phyloP scores from a whole-genome alignment of 78 protist species.

The Ministeria vibrans region DNA sequence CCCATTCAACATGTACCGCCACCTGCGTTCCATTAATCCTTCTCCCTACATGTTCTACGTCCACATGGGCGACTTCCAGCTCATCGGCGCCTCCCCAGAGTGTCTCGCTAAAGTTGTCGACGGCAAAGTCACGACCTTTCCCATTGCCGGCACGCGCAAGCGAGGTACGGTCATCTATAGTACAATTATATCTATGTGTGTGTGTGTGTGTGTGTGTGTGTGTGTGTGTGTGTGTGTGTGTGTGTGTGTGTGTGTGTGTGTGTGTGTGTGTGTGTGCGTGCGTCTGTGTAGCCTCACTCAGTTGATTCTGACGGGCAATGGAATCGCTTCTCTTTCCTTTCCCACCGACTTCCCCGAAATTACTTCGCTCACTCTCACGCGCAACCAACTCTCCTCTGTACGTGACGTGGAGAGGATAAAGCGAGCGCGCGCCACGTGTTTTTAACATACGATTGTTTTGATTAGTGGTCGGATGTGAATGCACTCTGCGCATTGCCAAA shows the following conservation, averaged over 20 bases:
- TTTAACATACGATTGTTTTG: no score
- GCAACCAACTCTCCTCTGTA: no score
- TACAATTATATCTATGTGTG: neutral
- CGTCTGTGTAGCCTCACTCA: no score
- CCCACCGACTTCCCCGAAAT: no score
- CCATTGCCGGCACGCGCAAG: slow-evolving; percentile 57
- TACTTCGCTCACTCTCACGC: no score
- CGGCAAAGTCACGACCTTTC: slow-evolving; percentile 31
- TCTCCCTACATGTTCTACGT: slow-evolving; percentile 62
- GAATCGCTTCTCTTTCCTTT: no score
- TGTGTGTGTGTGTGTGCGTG: neutral
- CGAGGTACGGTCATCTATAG: slow-evolving; percentile 26
- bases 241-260: neutral
- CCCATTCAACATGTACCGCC: slow-evolving; percentile 51
- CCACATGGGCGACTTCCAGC: slow-evolving; percentile 27
- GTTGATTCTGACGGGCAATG: no score
- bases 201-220: no score
- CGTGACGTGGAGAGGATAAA: no score
- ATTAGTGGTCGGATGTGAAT: no score
- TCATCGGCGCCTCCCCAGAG: slow-evolving; percentile 62
- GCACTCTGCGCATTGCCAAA: no score
- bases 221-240: neutral
- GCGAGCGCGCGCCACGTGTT: no score
- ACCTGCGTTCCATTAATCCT: slow-evolving; percentile 48
- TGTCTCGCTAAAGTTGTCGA: slow-evolving; percentile 27